phyloP scores from a whole-genome alignment of 2,329 filamentous ascomycete species.

The Paecilomyces sp. region DNA sequence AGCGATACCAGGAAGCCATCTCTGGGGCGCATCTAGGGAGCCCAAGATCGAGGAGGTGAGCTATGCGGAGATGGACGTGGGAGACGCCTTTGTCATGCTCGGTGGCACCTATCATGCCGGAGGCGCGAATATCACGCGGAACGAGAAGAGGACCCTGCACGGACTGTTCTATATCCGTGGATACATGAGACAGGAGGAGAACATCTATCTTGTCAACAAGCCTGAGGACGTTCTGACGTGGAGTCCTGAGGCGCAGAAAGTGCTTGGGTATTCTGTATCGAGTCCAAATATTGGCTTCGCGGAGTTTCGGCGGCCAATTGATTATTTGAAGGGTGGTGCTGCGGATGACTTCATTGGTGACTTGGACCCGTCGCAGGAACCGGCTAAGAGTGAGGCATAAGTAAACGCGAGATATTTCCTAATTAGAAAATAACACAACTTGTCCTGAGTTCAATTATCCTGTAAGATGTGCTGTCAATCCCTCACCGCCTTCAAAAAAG shows the following conservation, averaged over 20 bases:
- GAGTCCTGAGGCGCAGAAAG: neutral
- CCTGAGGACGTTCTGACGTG: neutral
- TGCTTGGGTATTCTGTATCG: neutral
- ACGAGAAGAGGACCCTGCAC: constrained; percentile 7
- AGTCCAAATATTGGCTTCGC: neutral
- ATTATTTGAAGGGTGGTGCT: neutral
- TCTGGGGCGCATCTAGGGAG: constrained; percentile 32
- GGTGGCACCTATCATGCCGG: constrained; percentile 37
- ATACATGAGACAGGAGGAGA: neutral
- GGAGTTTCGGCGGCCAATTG: neutral
- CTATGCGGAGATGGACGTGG: constrained; percentile 33
- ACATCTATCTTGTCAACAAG: neutral
- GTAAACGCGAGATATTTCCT: neutral
- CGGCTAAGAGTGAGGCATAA: neutral
- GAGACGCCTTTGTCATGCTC: constrained; percentile 34
- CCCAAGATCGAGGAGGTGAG: constrained; percentile 33
- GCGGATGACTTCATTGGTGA: neutral
- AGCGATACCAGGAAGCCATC: constrained; percentile 35
- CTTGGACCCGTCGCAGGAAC: neutral
- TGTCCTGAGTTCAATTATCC: neutral
- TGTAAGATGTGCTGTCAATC: neutral
- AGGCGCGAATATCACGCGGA: constrained; percentile 25
- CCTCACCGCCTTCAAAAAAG: neutral
- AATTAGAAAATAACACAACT: neutral
- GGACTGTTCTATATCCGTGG: neutral